These are phyloP conservation scores for Megacollybia marginata DNA, from an alignment of 768 basidiomycete genomes.

Conservation along the genomic window DNA sequence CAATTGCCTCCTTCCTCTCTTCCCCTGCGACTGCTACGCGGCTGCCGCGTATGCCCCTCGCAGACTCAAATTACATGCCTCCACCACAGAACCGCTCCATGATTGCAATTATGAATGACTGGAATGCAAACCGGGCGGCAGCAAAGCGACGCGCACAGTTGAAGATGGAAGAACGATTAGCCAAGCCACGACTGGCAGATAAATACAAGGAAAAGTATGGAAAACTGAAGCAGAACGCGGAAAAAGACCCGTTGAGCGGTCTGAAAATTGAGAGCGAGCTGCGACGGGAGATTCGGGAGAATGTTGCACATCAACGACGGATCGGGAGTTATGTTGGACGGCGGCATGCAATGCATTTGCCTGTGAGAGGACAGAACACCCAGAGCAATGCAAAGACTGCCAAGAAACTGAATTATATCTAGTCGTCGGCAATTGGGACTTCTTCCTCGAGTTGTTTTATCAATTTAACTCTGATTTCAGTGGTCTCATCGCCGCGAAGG, in stretches of 20 bases:
- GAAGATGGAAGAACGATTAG: constrained; percentile 11
- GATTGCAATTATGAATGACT: constrained; percentile 32
- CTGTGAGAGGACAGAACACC: constrained; percentile 92
- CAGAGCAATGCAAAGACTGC: constrained; percentile 88
- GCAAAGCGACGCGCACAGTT: constrained; percentile 20
- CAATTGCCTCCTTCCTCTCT: constrained; percentile 90
- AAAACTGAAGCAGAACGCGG: constrained; percentile 7
- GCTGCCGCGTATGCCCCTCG: constrained; percentile 62
- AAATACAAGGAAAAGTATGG: constrained; percentile 2
- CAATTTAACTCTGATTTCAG: constrained; percentile 87
- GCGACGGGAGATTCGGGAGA: constrained; percentile 73
- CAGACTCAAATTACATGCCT: constrained; percentile 42
- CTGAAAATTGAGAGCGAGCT: constrained; percentile 87
- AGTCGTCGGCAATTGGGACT: constrained; percentile 89
- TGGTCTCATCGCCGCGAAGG: constrained; percentile 87
- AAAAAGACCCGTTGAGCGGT: constrained; percentile 57
- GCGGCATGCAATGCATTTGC: constrained; percentile 88
- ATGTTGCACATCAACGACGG: constrained; percentile 88
- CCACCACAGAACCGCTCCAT: constrained; percentile 33
- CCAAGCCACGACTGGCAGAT: constrained; percentile 3
- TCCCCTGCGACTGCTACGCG: constrained; percentile 73
- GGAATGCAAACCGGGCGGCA: constrained; percentile 21
- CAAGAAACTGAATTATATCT: constrained; percentile 75
- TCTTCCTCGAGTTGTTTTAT: constrained; percentile 95
- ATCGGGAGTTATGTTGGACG: constrained; percentile 93